Percentiles rank a stretch among this genome's conserved stretches.
Conservation (phyloP, 805 yeast species). For the Kuraishia hungarica region DNA sequence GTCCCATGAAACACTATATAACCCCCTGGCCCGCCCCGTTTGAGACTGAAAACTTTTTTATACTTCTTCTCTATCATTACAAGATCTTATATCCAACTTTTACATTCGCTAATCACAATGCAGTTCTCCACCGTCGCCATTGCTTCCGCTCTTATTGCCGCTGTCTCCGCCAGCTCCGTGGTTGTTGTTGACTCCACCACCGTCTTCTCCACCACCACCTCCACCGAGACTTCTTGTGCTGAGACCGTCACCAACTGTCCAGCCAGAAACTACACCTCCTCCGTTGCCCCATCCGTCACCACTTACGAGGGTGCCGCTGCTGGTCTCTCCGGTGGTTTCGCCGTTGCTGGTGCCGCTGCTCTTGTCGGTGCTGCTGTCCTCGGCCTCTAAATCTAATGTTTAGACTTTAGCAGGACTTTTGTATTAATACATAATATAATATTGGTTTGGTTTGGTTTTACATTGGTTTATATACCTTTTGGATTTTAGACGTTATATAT, state of each 20-base stretch:
- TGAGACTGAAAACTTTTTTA: not conserved
- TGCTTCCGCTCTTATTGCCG: conserved; percentile 16
- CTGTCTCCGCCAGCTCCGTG: conserved; percentile 19
- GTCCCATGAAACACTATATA: not conserved
- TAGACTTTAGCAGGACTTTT: not conserved
- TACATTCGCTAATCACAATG: conserved; percentile 5
- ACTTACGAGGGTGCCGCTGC: conserved; percentile 8
- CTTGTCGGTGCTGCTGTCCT: conserved; percentile 12
- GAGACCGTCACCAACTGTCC: conserved; percentile 39
- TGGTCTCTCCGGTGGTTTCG: conserved; percentile 8
- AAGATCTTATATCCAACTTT: not conserved
- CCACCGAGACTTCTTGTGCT: conserved; percentile 39
- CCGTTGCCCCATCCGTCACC: conserved; percentile 9
- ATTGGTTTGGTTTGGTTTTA: not conserved
- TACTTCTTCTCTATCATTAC: not conserved
- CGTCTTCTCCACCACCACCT: conserved; percentile 26
- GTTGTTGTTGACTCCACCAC: conserved; percentile 25
- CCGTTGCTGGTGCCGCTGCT: conserved; percentile 12
- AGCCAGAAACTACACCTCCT: conserved; percentile 11
- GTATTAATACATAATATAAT: not conserved
- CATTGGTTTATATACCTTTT: not conserved
- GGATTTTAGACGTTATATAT: not conserved
- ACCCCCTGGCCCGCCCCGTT: not conserved
- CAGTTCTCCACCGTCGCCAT: conserved; percentile 4
- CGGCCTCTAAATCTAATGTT: conserved; percentile 2